Base-by-base conservation (phyloP, 345 rosid species). In the Capsella bursapastoris region DNA sequence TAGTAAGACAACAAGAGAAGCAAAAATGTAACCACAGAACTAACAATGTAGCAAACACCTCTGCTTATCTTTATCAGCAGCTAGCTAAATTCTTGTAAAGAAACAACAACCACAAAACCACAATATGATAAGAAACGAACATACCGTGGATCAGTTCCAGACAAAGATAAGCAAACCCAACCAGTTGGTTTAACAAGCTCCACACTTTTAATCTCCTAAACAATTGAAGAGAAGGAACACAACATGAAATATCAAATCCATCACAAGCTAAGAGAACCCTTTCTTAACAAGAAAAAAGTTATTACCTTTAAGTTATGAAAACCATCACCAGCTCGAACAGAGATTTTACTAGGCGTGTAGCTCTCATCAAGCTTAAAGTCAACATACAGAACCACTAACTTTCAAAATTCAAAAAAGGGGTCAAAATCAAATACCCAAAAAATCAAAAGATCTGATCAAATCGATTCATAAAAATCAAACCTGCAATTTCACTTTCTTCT, bases 361-460 rank as follows among this genome's bases (percentile, higher is more conserved):
- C 98, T 96, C 86, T 96, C 96, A 35, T 92, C 99, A 64, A 88
- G 89, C 89, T 96, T 96, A 74, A 86, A 92, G 83, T 92, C 98
- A 84, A 89, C 86, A 65, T 92, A 87, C 15, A 96, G 61, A 27
- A 78, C 88, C 70, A 92, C 94, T 79, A 89, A 72, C 97, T 95
- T 82, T 40, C 66, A 70, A 55, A 55, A 37, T 8, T 57, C 1
- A 83, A 15, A 77, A n/a, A 62, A 31, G 13, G 43, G 15, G 0
- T 27, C 68, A 18, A 32, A 38, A 50, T 8, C 18, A 10, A 62
- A 14, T 7, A 15, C 2, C 18, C 5, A 34, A 15, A 57, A 56
- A 43, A 57, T 31, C 49, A 66, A 37, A 70, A 77, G 45, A 44
- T 57, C 35, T 43, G 48, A 57, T 3, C 31, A 62, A 5, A 45